phyloP scores from a whole-genome alignment of 208 protist genomes.

The Angomonas desouzai region DNA sequence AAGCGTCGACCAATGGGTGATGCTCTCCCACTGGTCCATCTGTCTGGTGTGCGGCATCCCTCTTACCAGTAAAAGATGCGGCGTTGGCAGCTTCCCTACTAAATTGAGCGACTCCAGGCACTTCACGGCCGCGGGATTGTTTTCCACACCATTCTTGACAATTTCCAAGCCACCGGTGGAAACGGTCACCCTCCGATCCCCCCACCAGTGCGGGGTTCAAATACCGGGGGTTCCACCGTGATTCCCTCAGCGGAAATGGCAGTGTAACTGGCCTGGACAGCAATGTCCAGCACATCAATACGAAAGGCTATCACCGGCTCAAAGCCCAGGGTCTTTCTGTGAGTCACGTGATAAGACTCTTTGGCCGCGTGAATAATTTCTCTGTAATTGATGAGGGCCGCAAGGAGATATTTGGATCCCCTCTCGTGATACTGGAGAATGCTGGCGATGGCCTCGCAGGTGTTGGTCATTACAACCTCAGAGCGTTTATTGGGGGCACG shows the following conservation, averaged over 20 bases:
- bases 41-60: constrained; percentile 51
- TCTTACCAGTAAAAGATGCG: constrained; percentile 71
- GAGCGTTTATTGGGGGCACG: constrained; percentile 4
- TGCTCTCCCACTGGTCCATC: constrained; percentile 72
- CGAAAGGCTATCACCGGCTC: background rate
- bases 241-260: background rate
- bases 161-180: background rate
- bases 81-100: constrained; percentile 78
- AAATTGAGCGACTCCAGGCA: constrained; percentile 54
- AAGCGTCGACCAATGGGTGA: constrained; percentile 74
- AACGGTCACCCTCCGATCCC: background rate
- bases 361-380: constrained; percentile 36
- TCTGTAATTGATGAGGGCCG: constrained; percentile 48
- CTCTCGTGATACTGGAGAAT: constrained; percentile 67
- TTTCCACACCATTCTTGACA: constrained; percentile 20
- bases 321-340: background rate
- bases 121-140: constrained; percentile 29
- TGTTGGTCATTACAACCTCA: constrained; percentile 47
- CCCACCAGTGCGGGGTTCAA: background rate
- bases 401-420: constrained; percentile 45
- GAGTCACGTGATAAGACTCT: constrained; percentile 30
- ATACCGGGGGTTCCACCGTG: background rate
- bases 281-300: constrained; percentile 10
- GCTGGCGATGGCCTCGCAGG: constrained; percentile 68
- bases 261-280: background rate